These are phyloP conservation scores for Heracleum sosnowskyi DNA, from an alignment of 129 eudicot genomes.

Conservation along the genomic window DNA sequence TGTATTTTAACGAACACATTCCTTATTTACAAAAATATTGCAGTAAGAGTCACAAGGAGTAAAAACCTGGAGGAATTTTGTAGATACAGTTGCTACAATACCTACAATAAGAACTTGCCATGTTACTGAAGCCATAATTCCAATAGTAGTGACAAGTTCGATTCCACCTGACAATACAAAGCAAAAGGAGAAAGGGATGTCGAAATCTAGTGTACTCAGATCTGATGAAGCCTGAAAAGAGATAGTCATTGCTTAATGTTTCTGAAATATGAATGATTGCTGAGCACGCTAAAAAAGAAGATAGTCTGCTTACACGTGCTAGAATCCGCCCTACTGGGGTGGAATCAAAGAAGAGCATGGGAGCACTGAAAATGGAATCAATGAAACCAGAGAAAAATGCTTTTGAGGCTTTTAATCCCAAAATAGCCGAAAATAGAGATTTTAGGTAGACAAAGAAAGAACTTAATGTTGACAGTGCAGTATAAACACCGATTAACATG, in stretches of 20 bases:
- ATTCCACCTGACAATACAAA: conserved; percentile 28
- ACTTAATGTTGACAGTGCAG: conserved; percentile 37
- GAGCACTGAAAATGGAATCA: conserved; percentile 48
- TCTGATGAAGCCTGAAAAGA: conserved; percentile 64
- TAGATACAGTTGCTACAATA: conserved; percentile 34
- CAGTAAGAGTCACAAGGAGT: neutral
- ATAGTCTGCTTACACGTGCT: conserved; percentile 52
- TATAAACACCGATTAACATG: conserved; percentile 35
- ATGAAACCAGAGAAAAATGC: conserved; percentile 45
- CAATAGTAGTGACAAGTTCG: conserved; percentile 33
- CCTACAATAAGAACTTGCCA: conserved; percentile 83
- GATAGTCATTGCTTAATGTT: neutral
- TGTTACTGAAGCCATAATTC: conserved; percentile 73
- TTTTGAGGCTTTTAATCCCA: conserved; percentile 61
- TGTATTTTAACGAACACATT: too few relatives aligned
- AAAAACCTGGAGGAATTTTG: conserved; percentile 52
- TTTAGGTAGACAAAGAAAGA: conserved; percentile 43
- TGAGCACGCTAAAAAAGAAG: neutral
- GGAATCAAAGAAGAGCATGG: conserved; percentile 74
- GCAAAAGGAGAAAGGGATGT: conserved; percentile 38
- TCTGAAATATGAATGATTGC: neutral
- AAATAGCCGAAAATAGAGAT: conserved; percentile 32
- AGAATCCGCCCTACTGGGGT: conserved; percentile 64
- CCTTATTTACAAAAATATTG: neutral
- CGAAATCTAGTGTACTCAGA: conserved; percentile 54